phyloP scores from a whole-genome alignment of 202 grass and related monocot species.

The Saccharum hybrid region DNA sequence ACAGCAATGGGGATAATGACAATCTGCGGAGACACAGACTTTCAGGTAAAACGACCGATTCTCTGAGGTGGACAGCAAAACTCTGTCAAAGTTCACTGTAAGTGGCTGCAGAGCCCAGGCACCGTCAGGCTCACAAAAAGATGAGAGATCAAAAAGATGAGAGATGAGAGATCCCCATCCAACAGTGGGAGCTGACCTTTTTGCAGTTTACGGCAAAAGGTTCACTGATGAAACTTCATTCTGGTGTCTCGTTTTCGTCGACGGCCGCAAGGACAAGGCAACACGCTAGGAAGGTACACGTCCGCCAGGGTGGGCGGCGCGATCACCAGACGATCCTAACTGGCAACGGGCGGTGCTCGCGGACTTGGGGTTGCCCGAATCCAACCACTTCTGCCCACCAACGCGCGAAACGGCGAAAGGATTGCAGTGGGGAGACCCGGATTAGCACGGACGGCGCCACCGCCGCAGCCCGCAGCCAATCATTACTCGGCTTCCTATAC shows the following conservation, averaged over 20 bases:
- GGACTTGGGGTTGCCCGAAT: slow-evolving; percentile 34
- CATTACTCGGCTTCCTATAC: slow-evolving; percentile 15
- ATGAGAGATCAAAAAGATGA: neutral
- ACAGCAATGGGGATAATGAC: neutral
- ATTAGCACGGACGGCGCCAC: slow-evolving; percentile 46
- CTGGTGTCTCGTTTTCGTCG: neutral
- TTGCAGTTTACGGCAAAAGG: neutral
- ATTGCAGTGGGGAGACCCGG: slow-evolving; percentile 14
- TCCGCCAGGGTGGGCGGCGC: slow-evolving; percentile 25
- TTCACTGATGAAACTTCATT: neutral
- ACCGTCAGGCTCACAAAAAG: slow-evolving; percentile 1
- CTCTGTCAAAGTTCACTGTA: neutral
- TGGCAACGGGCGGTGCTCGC: slow-evolving; percentile 1
- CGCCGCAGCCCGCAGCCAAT: slow-evolving; percentile 28
- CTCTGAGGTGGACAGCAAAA: neutral
- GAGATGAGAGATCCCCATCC: neutral
- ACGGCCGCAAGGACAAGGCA: neutral
- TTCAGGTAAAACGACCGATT: neutral
- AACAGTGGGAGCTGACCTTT: neutral
- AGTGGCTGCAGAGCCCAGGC: too few species aligned
- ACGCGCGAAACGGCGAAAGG: slow-evolving; percentile 44
- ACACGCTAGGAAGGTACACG: neutral
- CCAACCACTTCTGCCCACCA: slow-evolving; percentile 41
- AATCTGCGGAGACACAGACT: neutral
- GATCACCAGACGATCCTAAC: slow-evolving; percentile 35